These are phyloP conservation scores for Epichloe aotearoae DNA, from an alignment of 2,329 filamentous ascomycete genomes.

Conservation along the genomic window DNA sequence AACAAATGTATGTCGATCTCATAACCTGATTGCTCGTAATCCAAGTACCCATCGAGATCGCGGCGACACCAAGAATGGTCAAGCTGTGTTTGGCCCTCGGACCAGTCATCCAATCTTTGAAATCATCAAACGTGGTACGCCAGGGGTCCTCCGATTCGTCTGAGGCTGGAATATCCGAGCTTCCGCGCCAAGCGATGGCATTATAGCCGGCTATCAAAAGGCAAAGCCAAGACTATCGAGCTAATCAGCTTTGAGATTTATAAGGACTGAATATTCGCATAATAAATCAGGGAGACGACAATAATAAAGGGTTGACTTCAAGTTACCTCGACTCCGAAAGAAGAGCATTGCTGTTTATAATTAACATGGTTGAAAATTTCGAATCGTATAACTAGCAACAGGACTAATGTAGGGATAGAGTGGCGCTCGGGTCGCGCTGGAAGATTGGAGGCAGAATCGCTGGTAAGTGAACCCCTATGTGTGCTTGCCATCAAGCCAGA, in stretches of 20 bases:
- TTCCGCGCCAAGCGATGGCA: slow-evolving; percentile 23
- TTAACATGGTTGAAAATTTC: slow-evolving; percentile 34
- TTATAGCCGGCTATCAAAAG: slow-evolving; percentile 31
- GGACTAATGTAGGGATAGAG: slow-evolving; percentile 29
- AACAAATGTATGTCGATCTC: slow-evolving; percentile 40
- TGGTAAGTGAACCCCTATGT: slow-evolving; percentile 15
- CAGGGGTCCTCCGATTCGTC: slow-evolving; percentile 33
- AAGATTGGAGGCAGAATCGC: slow-evolving; percentile 20
- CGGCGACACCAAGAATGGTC: slow-evolving; percentile 21
- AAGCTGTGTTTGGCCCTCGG: slow-evolving; percentile 24
- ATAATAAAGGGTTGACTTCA: neutral
- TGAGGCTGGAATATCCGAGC: slow-evolving; percentile 17
- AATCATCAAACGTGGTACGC: slow-evolving; percentile 33
- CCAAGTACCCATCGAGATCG: slow-evolving; percentile 32
- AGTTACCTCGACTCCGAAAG: slow-evolving; percentile 33
- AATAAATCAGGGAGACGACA: neutral
- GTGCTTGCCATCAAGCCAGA: slow-evolving; percentile 11
- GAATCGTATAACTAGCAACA: slow-evolving; percentile 32
- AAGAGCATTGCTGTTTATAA: slow-evolving; percentile 36
- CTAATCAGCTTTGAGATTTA: neutral
- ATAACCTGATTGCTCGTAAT: slow-evolving; percentile 23
- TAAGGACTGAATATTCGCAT: neutral
- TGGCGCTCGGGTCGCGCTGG: slow-evolving; percentile 34
- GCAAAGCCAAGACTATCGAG: slow-evolving; percentile 31
- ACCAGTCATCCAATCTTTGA: slow-evolving; percentile 32